These are phyloP conservation scores for Diphasiastrum complanatum DNA, from an alignment of 83 land plant species.

Conservation along the genomic window DNA sequence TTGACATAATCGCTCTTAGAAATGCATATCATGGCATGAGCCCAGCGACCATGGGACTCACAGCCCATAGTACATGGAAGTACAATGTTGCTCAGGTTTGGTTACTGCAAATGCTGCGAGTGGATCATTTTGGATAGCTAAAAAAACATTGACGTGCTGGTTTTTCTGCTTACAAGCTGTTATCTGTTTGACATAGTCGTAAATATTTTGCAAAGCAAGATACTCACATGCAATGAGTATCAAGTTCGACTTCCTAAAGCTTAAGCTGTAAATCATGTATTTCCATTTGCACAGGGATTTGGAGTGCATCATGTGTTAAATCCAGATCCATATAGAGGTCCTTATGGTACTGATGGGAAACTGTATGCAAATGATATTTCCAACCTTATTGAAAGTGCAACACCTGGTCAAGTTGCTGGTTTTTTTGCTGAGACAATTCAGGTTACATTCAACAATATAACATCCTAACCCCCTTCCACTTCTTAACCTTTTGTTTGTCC, in stretches of 20 bases:
- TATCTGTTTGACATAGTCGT: too few species aligned
- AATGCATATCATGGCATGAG: constrained; percentile 97
- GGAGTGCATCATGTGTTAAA: constrained; percentile 89
- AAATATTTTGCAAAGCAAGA: too few species aligned
- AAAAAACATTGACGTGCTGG: not conserved
- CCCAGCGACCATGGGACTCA: constrained; percentile 75
- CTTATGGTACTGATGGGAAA: constrained; percentile 63
- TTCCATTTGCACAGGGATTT: constrained; percentile 47
- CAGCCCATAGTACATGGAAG: constrained; percentile 84
- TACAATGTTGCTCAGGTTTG: constrained; percentile 68
- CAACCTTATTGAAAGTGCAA: constrained; percentile 73
- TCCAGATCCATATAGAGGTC: constrained; percentile 88
- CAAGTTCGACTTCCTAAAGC: not conserved
- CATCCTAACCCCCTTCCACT: not conserved
- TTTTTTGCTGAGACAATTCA: constrained; percentile 96
- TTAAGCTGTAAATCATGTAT: not conserved
- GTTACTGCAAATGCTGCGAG: not conserved
- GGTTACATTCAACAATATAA: constrained; percentile 30
- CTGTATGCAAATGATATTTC: constrained; percentile 76
- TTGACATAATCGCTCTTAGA: constrained; percentile 69
- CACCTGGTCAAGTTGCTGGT: constrained; percentile 84
- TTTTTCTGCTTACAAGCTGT: not conserved
- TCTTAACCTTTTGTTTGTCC: too few species aligned
- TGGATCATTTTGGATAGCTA: not conserved
- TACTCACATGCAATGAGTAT: not conserved